phyloP scores from a whole-genome alignment of 805 yeast species.

The Zygosaccharomyces siamensis region DNA sequence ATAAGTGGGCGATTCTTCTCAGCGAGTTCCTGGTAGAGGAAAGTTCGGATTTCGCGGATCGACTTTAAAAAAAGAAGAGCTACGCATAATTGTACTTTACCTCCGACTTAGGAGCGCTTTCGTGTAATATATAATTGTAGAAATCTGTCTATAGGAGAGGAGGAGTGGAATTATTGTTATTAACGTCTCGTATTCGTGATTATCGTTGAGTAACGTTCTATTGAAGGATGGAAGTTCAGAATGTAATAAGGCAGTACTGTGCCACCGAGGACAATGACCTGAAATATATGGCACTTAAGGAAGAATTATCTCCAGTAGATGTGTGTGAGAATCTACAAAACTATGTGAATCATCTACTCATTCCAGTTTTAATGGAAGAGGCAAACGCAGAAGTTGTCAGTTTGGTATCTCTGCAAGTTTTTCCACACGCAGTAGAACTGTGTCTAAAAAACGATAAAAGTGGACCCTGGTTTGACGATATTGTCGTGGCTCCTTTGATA shows the following conservation, averaged over 20 bases:
- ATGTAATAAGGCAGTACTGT: conserved; percentile 16
- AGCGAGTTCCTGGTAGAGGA: conserved; percentile 34
- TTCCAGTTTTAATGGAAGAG: conserved; percentile 37
- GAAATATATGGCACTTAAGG: conserved; percentile 66
- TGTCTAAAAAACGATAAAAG: conserved; percentile 32
- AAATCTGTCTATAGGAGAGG: not conserved
- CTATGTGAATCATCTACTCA: conserved; percentile 46
- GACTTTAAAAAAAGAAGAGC: not conserved
- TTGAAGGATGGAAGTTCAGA: conserved; percentile 9
- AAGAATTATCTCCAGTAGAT: conserved; percentile 75
- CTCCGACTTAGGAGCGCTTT: not conserved
- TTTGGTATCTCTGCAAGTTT: conserved; percentile 43
- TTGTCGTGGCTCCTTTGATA: conserved; percentile 10
- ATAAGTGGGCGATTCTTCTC: conserved; percentile 45
- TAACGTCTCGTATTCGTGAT: too few relatives aligned
- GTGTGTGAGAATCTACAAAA: conserved; percentile 61
- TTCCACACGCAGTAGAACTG: conserved; percentile 39
- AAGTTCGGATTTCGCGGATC: not conserved
- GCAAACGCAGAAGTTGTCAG: conserved; percentile 46
- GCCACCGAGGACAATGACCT: conserved; percentile 26
- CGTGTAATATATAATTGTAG: not conserved
- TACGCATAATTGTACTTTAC: too few relatives aligned
- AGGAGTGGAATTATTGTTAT: not conserved
- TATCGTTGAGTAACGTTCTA: too few relatives aligned
- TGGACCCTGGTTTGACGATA: conserved; percentile 20